Base-by-base conservation (phyloP, 192 early-diverging fungal genomes). In the Entophlyctis helioformis region DNA sequence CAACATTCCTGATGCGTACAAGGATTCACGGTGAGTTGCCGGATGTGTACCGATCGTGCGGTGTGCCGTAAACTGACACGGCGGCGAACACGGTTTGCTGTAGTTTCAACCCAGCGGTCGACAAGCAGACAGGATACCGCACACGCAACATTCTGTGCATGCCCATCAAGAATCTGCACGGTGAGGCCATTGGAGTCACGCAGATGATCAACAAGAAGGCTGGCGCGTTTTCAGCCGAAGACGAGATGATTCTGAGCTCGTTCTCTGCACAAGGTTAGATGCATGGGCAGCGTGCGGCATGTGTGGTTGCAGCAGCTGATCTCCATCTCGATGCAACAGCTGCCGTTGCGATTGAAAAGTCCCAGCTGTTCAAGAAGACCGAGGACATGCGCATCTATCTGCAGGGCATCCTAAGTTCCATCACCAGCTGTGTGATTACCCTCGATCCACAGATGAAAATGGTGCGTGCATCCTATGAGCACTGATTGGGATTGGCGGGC, bases 341-440 rank as follows among this genome's bases (percentile, higher is more conserved):
- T 23, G 71, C 71, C 36, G 68, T 72, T 36, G 68, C 71, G 7
- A 67, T 73, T 50, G 71, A 73, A 54, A 73, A 73, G 40, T 66
- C 67, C 4, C 40, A 72, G 16, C 48, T 73, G 18, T 73, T 73
- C 50, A 67, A 73, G 43, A 59, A 69, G 45, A 71, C 69, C 2
- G 57, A 70, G 42, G 59, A 72, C 37, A 66, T 72, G 57, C 59
- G 58, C 16, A 49, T 38, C 33, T 66, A 65, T 46, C 29, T 66
- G 32, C 61, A 65, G 43, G 39, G 50, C 46, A 54, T 65, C 25
- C 44, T 65, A 26, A 64, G 51, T 36, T 62, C 58, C 21, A 73
- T 73, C 57, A 73, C 65, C 8, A 67, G 51, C 44, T 70, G 60
- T 44, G 71, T 73, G 20, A 60, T 73, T 13, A 73, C 71, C 6